Evolutionary conservation across 805 yeast genomes (phyloP).

Genomic region (Trichomonascus vanleenenianus): DNA sequence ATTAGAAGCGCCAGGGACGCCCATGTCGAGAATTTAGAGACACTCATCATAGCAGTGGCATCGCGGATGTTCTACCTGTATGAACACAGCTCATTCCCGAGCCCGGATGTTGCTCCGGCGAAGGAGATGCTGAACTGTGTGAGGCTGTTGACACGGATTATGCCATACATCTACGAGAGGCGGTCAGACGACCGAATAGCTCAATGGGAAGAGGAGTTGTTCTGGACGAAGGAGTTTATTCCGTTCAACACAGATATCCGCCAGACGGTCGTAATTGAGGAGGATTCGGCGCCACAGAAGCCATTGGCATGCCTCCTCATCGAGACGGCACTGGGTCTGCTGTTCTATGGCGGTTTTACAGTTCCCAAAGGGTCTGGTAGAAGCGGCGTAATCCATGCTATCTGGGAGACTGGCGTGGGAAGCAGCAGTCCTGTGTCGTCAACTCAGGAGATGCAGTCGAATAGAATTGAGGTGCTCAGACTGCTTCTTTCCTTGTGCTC

Average conservation of each 20-base stretch:
- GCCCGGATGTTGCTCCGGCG: conserved; percentile 21
- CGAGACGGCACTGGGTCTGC: conserved; percentile 35
- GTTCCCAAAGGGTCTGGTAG: conserved; percentile 23
- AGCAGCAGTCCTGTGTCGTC: conserved; percentile 26
- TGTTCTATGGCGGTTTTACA: conserved; percentile 54
- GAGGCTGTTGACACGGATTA: conserved; percentile 52
- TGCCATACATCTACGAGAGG: conserved; percentile 63
- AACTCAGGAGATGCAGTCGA: conserved; percentile 44
- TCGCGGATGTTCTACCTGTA: conserved; percentile 28
- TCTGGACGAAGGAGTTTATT: conserved; percentile 33
- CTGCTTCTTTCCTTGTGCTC: conserved; percentile 56
- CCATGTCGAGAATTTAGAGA: conserved; percentile 50
- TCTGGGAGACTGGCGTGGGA: conserved; percentile 85
- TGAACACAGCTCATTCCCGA: conserved; percentile 24
- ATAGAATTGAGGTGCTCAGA: conserved; percentile 60
- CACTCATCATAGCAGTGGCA: conserved; percentile 39
- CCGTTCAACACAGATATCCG: not conserved
- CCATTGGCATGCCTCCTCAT: conserved; percentile 24
- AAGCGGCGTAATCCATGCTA: conserved; percentile 31
- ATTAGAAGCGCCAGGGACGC: conserved; percentile 50
- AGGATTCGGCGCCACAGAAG: conserved; percentile 27
- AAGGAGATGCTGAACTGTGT: conserved; percentile 49
- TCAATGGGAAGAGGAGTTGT: conserved; percentile 30
- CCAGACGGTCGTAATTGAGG: conserved; percentile 7
- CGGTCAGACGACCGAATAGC: conserved; percentile 20